These are phyloP conservation scores for Cardamine occulta DNA, from an alignment of 345 rosid species.

Conservation along the genomic window DNA sequence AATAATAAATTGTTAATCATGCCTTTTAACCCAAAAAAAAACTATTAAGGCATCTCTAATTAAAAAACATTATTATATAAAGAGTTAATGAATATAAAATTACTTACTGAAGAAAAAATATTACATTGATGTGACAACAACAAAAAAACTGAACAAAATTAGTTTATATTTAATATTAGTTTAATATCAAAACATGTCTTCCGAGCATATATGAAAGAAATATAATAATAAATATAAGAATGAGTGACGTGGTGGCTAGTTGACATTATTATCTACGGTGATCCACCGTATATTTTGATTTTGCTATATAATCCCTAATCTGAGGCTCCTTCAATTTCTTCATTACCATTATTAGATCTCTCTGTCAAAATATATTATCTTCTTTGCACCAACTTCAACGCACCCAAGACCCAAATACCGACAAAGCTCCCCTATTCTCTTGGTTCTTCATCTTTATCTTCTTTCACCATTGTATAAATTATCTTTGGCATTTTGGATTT, in stretches of 20 bases:
- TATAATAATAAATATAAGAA: not conserved
- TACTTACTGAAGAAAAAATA: no score
- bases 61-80: no score
- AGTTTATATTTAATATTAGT: not conserved
- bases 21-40: no score
- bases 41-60: no score
- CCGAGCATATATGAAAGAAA: not conserved
- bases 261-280: constrained; percentile 34
- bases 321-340: constrained; percentile 13
- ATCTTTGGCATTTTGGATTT: constrained; percentile 26
- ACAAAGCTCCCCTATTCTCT: constrained; percentile 34
- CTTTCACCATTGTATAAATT: constrained; percentile 2
- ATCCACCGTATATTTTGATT: constrained; percentile 23
- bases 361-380: constrained; percentile 30
- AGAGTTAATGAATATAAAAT: not conserved
- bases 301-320: constrained; percentile 34
- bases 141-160: not conserved
- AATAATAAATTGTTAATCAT: no score
- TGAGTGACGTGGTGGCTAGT: constrained; percentile 39
- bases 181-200: not conserved
- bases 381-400: constrained; percentile 42
- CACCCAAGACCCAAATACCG: constrained; percentile 9
- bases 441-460: constrained; percentile 32
- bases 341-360: constrained; percentile 25
- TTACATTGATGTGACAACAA: not conserved